Base-by-base conservation (phyloP, 495 filamentous ascomycete species). In the Letharia columbiana region DNA sequence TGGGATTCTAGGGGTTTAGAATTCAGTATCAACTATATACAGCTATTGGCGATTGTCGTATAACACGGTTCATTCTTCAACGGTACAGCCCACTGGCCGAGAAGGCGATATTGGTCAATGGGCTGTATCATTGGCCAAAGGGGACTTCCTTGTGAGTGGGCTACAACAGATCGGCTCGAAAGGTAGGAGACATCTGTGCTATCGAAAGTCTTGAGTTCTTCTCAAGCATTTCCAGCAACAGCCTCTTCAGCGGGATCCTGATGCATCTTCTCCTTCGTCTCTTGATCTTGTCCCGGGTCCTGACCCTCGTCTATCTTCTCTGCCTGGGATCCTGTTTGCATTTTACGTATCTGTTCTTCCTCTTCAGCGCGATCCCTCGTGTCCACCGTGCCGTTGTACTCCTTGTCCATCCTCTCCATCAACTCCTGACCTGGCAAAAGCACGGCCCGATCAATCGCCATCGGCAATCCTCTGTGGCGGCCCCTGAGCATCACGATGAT, bases 321-420 rank as follows among this genome's bases (percentile, higher is more conserved):
- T 15, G 28, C 54, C 37, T 58, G 54, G 3, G 11, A 37, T 1
- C 54, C 54, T 4, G 31, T 58, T 20, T 58, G 31, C 35, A 37
- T 31, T 39, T 18, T 39, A 13, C 28, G 28, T 2, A 58, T 37
- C 31, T 39, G 7, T 17, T 58, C 54, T 58, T 20, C 54, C 13
- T 18, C 54, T 20, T 37, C 13, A 37, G 28, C 56, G 33, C 56
- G n/a, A 52, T n/a, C 1, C 9, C 12, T 37, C n/a, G 8, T 10
- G 20, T 23, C 17, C 2, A 15, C n/a, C 0, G 13, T 8, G 33
- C 33, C 11, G 6, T 59, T 39, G 17, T 59, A 37, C 10, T 39
- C 56, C 15, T 20, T 35, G 17, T 59, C 56, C 56, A 59, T 20
- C 56, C 39, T 59, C 56, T 59, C 56, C 56, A 59, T 59, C 56